Base-by-base conservation (phyloP, 768 basidiomycete species). In the Pilatotrama ljubarskyi region DNA sequence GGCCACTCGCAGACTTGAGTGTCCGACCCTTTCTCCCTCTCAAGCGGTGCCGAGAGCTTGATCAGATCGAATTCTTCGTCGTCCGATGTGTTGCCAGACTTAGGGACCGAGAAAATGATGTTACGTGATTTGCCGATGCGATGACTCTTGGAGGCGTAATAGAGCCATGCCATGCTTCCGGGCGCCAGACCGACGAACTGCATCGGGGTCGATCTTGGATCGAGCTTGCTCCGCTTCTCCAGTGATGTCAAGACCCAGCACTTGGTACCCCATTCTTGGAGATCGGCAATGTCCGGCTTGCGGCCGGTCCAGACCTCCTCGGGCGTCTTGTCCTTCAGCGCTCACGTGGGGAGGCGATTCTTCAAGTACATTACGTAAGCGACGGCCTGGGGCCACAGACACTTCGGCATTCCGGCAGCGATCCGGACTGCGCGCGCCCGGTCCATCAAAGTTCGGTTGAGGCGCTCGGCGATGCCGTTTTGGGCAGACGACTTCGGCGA, bases 381-480 rank as follows among this genome's bases (percentile, higher is more conserved):
- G 13, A 65, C 41, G 6, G 70, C 69, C 43, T 70, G 58, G 3
- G 44, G 46, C 71, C 71, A 72, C 9, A 71, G 56, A n/a, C 41
- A 51, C 36, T 65, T 64, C 3, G 66, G 64, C 13, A 71, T 18
- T 14, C 50, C 47, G 9, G 26, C 36, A 2, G 53, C 67, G 20
- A 57, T 54, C 3, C 68, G 26, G 61, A 72, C 67, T 0, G 69
- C 62, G 1, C 54, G 26, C 5, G 58, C 61, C 13, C 57, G 51
- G 38, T 69, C 64, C 18, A 64, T n/a, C 0, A 65, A 5, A 1
- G 68, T 69, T 20, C 65, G 58, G 47, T 70, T 67, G 13, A 64
- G 41, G 42, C 68, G 64, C 53, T 74, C 72, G 0, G 67, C 68
- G 37, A 66, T 58, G 7, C 68, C 66, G 38, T 69, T 69, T 24